These are phyloP conservation scores for Penicillium sp. DNA, from an alignment of 2,329 filamentous ascomycete species.

Conservation along the genomic window DNA sequence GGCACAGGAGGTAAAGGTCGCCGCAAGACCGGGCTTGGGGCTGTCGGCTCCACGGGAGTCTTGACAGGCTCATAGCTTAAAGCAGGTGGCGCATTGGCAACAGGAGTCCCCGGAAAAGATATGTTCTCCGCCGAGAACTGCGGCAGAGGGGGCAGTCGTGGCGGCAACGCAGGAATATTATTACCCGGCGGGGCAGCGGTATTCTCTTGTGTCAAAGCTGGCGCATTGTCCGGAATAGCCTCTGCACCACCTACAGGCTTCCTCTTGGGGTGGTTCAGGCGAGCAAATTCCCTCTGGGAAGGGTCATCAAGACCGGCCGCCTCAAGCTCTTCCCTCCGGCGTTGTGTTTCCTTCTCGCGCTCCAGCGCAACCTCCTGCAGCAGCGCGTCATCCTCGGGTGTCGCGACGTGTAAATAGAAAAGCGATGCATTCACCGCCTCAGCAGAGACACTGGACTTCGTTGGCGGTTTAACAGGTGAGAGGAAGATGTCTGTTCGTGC, in stretches of 20 bases:
- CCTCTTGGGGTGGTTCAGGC: slow-evolving; percentile 40
- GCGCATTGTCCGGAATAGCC: slow-evolving; percentile 3
- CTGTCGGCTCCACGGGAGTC: background rate
- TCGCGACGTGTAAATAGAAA: slow-evolving; percentile 85
- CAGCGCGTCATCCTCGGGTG: slow-evolving; percentile 55
- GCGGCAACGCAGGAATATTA: slow-evolving; percentile 19
- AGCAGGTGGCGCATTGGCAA: slow-evolving; percentile 10
- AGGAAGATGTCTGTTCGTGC: slow-evolving; percentile 75
- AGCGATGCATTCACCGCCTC: slow-evolving; percentile 84
- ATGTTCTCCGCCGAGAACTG: slow-evolving; percentile 22
- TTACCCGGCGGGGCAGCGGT: slow-evolving; percentile 8
- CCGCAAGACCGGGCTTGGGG: slow-evolving; percentile 8
- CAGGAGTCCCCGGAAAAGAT: slow-evolving; percentile 18
- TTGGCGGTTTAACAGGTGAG: slow-evolving; percentile 82
- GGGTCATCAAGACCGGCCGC: slow-evolving; percentile 22
- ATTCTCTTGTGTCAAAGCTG: slow-evolving; percentile 6
- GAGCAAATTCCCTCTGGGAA: slow-evolving; percentile 28
- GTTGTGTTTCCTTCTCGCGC: slow-evolving; percentile 28
- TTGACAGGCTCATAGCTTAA: background rate
- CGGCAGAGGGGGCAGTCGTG: slow-evolving; percentile 21
- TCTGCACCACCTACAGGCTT: slow-evolving; percentile 35
- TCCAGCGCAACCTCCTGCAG: slow-evolving; percentile 41
- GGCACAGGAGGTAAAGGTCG: slow-evolving; percentile 32
- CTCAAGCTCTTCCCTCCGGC: slow-evolving; percentile 25
- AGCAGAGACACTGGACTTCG: slow-evolving; percentile 78